Evolutionary conservation across 2,329 filamentous ascomycete genomes (phyloP).

Genomic region (Nemania bipapillata): DNA sequence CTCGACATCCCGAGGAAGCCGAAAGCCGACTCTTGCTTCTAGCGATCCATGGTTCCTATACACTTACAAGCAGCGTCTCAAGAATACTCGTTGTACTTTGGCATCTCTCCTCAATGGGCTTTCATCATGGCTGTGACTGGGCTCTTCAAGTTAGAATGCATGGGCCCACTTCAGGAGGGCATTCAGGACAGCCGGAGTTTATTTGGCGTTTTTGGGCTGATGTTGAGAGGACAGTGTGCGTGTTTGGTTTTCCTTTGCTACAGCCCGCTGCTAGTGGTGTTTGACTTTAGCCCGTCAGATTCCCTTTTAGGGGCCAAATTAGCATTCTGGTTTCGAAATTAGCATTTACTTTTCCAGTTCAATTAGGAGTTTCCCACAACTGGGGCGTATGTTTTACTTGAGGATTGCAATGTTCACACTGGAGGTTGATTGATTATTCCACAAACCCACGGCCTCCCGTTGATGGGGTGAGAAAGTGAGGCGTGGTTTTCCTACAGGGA

Average conservation of each 20-base stretch:
- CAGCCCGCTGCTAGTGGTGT: constrained; percentile 13
- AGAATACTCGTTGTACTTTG: constrained; percentile 40
- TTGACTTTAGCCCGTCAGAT: constrained; percentile 17
- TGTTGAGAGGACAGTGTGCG: constrained; percentile 29
- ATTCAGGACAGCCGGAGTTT: constrained; percentile 46
- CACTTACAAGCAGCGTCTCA: constrained; percentile 41
- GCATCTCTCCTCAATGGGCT: constrained; percentile 40
- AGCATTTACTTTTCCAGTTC: constrained; percentile 19
- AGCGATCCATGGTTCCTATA: constrained; percentile 37
- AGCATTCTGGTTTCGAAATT: constrained; percentile 21
- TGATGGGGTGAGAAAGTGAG: not conserved
- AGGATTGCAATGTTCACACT: constrained; percentile 20
- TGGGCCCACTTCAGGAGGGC: constrained; percentile 22
- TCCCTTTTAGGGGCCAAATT: constrained; percentile 11
- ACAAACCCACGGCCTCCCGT: not conserved
- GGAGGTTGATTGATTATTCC: constrained; percentile 12
- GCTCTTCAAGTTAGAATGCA: constrained; percentile 27
- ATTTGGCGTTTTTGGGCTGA: constrained; percentile 47
- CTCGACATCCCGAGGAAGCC: constrained; percentile 41
- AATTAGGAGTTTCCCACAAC: constrained; percentile 12
- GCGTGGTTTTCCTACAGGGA: not conserved
- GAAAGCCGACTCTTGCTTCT: constrained; percentile 20
- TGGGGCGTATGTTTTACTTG: constrained; percentile 5
- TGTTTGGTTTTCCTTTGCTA: constrained; percentile 19
- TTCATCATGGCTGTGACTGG: constrained; percentile 44